Evolutionary conservation across 225 moss, liverwort and hornwort genomes (phyloP), one percentile per base, ranked within the genome.

Genomic region (Pseudoscleropodium purum): DNA sequence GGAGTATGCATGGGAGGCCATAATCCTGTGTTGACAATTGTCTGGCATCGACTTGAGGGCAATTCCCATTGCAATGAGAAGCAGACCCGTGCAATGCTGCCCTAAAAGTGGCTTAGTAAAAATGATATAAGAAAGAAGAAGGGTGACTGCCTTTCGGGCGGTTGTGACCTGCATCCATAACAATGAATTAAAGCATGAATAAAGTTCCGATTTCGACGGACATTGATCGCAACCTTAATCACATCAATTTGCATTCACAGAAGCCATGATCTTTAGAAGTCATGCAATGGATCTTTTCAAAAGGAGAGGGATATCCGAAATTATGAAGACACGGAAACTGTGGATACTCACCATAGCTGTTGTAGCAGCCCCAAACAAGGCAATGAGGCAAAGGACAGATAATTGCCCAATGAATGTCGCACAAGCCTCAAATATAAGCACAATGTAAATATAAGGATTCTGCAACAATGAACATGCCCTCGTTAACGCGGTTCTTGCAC

Each of bases 371-470:
- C 96, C 96, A 78, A 96, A 96, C 45, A 98, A 91, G 65, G 97
- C 96, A 65, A 98, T 95, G 60, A 98, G 92, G 78, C 93, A 96
- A 77, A 98, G 96, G 34, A 98, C 96, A 45, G 95, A 98, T 37
- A 98, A 90, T 86, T 98, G 95, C 63, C 96, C 97, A 51, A 98
- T 92, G 70, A 96, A 98, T 56, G 97, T 98, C 41, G 97, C 96
- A 78, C 93, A 89, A 36, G 96, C 96, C 92, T 98, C 97, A 65
- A 98, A 93, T 62, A 96, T 74, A 41, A 98, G 94, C 87, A 98
- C 97, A 36, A 94, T 57, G 57, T 98, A 98, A 27, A 96, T 90
- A 33, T 94, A 95, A 15, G 93, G 91, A 94, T 96, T 88, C 96
- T 98, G 96, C 94, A 87, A 88, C 84, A 78, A 90, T 18, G 59